Evolutionary conservation across 345 rosid species (phyloP), one percentile per base, ranked within the genome.

Genomic region (Arabis alpina): DNA sequence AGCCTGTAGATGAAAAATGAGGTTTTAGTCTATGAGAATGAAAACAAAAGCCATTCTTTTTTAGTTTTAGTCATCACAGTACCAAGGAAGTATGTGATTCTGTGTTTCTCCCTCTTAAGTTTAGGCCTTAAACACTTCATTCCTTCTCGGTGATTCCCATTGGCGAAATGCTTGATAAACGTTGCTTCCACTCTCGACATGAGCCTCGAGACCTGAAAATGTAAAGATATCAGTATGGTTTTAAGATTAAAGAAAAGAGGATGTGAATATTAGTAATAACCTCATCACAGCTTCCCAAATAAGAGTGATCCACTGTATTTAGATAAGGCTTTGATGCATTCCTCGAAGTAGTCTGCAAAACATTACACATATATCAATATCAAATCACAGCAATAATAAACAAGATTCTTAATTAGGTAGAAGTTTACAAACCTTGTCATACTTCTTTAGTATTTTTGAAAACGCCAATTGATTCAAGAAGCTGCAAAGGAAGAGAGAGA

Each of bases 241-340:
- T 49, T 19, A 49, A 62, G 52, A 40, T 14, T 3, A 3, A 45
- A 16, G 15, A 14, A 8, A 28, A 30, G 14, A 15, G 6, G 41
- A 14, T 32, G 67, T 45, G 43, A 16, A 14, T 15, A 11, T 16
- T 30, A 14, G 28, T 6, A 3, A 45, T 14, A 68, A 87, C 93
- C 96, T 90, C 91, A 56, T 87, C 87, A 37, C 76, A 84, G 79
- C 84, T 81, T 23, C 91, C 87, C n/a, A 87, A 71, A 77, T 72
- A 83, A 19, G 96, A 87, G 47, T 77, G 75, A 53, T 90, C 91
- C 74, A 90, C 86, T 8, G 72, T 74, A 59, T 85, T 63, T 77
- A 88, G 81, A 75, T 85, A 87, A 30, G 81, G 70, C 73, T 80
- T 84, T 24, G 85, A 60, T 76, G 79, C 83, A 45, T 81, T 81